Percentiles rank a stretch among this genome's conserved stretches.
phyloP scores from a whole-genome alignment of 2,329 filamentous ascomycete genomes.

The Diaporthe amygdali region DNA sequence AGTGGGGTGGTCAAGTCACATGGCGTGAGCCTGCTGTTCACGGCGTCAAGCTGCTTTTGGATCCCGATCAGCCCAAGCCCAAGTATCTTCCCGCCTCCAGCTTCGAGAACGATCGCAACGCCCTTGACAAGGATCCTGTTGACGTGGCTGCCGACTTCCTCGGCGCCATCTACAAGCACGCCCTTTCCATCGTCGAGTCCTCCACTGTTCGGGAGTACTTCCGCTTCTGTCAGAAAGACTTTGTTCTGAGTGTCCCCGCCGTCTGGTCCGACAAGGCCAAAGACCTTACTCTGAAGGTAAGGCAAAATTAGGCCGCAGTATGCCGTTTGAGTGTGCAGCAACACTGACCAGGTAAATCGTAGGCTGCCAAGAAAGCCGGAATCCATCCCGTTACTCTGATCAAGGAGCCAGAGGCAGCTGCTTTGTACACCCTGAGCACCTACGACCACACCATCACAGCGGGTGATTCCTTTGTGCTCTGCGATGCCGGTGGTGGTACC shows the following conservation, averaged over 20 bases:
- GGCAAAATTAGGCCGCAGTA: too few species aligned
- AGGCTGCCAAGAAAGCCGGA: constrained; percentile 21
- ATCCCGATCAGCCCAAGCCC: constrained; percentile 6
- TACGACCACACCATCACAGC: neutral
- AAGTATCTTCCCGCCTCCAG: neutral
- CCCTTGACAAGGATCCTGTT: neutral
- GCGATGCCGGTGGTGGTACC: constrained; percentile 12
- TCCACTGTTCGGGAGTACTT: neutral
- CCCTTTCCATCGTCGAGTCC: neutral
- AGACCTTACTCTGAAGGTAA: constrained; percentile 21
- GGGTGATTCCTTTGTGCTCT: neutral
- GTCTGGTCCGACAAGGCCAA: constrained; percentile 32
- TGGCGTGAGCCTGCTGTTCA: constrained; percentile 11
- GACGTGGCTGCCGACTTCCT: constrained; percentile 20
- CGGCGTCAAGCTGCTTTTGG: constrained; percentile 21
- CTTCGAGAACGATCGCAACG: neutral
- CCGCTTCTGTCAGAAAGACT: constrained; percentile 9
- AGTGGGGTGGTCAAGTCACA: constrained; percentile 8
- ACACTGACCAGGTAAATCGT: constrained; percentile 16
- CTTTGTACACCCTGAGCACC: neutral
- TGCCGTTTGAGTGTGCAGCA: too few species aligned
- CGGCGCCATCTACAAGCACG: constrained; percentile 9
- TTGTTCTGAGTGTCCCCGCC: constrained; percentile 29
- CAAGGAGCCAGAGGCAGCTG: constrained; percentile 20
- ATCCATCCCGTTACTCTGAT: neutral